phyloP scores from a whole-genome alignment of 2,329 filamentous ascomycete genomes.

The Pseudocercospora fijiensis region DNA sequence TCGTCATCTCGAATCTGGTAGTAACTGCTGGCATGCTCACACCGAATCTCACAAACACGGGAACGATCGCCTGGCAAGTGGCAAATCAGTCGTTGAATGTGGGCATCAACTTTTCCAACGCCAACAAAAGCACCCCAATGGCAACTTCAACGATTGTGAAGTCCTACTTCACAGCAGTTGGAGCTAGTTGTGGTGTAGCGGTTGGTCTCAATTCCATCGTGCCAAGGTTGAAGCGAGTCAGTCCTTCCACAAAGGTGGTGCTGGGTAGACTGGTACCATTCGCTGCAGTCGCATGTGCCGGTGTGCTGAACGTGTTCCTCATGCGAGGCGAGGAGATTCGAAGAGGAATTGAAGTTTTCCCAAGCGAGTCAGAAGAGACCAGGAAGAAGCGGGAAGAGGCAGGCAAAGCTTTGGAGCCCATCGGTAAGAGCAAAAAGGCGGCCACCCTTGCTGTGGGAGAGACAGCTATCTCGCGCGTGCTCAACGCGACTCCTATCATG shows the following conservation, averaged over 20 bases:
- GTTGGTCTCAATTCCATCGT: constrained; percentile 88
- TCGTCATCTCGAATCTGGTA: constrained; percentile 87
- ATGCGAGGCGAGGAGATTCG: constrained; percentile 97
- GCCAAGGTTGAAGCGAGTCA: constrained; percentile 73
- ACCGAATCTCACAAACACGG: constrained; percentile 76
- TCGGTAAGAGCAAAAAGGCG: constrained; percentile 86
- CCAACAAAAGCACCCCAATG: constrained; percentile 93
- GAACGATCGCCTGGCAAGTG: constrained; percentile 91
- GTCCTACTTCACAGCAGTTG: constrained; percentile 88
- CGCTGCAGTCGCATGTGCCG: constrained; percentile 87
- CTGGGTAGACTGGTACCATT: constrained; percentile 91
- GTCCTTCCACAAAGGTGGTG: constrained; percentile 71
- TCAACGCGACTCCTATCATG: constrained; percentile 97
- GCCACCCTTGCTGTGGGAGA: constrained; percentile 87
- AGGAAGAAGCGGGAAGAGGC: constrained; percentile 53
- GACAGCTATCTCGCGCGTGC: constrained; percentile 84
- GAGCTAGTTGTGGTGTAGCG: constrained; percentile 89
- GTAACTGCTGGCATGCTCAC: constrained; percentile 98
- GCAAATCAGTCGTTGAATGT: constrained; percentile 98
- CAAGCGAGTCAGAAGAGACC: constrained; percentile 70
- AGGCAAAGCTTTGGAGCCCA: constrained; percentile 46
- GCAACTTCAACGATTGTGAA: constrained; percentile 76
- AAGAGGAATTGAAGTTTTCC: constrained; percentile 88
- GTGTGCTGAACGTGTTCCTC: constrained; percentile 90
- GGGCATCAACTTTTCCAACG: constrained; percentile 94